Percentiles rank a stretch among this genome's conserved stretches.
Conservation (phyloP, 192 early-diverging fungal genomes). For the Gamsiella multidivaricata region DNA sequence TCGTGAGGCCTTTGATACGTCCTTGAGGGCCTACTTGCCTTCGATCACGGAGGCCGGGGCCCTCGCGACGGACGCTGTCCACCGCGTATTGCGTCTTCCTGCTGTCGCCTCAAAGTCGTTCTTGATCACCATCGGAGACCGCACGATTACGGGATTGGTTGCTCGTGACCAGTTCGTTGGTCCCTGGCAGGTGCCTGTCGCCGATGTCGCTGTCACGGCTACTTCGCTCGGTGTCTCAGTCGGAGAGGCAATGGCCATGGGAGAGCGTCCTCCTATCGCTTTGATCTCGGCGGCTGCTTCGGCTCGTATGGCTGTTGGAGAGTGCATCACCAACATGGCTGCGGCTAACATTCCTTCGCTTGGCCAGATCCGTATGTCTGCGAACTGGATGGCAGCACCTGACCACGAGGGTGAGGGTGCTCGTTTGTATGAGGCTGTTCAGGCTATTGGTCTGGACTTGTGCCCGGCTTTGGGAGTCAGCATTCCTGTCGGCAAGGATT, state of each 20-base stretch:
- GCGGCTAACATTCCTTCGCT: conserved; percentile 86
- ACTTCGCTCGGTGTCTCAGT: conserved; percentile 78
- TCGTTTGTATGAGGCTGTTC: conserved; percentile 91
- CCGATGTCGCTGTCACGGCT: conserved; percentile 95
- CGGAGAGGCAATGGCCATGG: conserved; percentile 99
- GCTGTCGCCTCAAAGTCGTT: conserved; percentile 93
- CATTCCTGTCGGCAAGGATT: conserved; percentile 99
- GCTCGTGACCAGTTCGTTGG: conserved; percentile 98
- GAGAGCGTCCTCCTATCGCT: conserved; percentile 92
- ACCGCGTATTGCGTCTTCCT: conserved; percentile 86
- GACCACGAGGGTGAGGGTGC: conserved; percentile 92
- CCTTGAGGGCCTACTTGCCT: conserved; percentile 70
- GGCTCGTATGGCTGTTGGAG: conserved; percentile 97
- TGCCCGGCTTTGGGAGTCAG: conserved; percentile 93
- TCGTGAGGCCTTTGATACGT: conserved; percentile 68
- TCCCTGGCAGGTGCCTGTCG: conserved; percentile 98
- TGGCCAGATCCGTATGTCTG: conserved; percentile 83
- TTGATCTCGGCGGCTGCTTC: conserved; percentile 87
- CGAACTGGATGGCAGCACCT: conserved; percentile 99
- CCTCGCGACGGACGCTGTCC: conserved; percentile 72
- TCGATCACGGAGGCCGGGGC: conserved; percentile 34
- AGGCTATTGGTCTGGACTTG: conserved; percentile 92
- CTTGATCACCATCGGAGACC: conserved; percentile 98
- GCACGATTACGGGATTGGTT: conserved; percentile 94
- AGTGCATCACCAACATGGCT: conserved; percentile 90